Percentiles rank a stretch among this genome's conserved stretches.
These are phyloP conservation scores for Aegle marmelos DNA, from an alignment of 345 rosid genomes.

Conservation along the genomic window DNA sequence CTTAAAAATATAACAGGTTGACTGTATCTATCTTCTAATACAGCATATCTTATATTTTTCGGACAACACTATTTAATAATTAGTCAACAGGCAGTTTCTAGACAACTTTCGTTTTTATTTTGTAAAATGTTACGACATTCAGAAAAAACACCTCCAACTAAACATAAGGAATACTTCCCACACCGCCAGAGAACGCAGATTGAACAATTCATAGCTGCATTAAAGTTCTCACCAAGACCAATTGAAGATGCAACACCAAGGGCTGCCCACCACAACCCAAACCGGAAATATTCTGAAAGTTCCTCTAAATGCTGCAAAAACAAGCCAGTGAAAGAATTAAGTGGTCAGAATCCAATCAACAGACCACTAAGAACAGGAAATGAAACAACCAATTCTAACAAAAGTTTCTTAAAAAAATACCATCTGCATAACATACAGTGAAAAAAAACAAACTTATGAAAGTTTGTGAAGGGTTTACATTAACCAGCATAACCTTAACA, in stretches of 20 bases:
- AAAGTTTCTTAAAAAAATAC: background rate
- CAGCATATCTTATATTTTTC: background rate
- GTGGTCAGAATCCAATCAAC: background rate
- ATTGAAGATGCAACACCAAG: slow-evolving; percentile 99
- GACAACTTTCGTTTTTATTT: background rate
- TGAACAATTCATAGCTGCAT: background rate
- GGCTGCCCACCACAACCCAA: slow-evolving; percentile 90
- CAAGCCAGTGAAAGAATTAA: slow-evolving; percentile 8
- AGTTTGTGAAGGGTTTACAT: background rate
- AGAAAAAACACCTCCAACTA: background rate
- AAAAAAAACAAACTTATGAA: background rate
- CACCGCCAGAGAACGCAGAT: background rate
- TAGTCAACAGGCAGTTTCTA: background rate
- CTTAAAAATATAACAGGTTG: background rate
- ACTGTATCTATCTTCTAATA: background rate
- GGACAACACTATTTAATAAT: background rate
- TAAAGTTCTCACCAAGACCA: slow-evolving; percentile 82
- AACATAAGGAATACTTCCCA: background rate
- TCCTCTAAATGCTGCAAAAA: slow-evolving; percentile 79
- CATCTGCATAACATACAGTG: background rate
- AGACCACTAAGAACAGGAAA: background rate
- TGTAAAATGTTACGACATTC: background rate
- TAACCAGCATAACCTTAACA: background rate
- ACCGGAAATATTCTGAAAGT: slow-evolving; percentile 54
- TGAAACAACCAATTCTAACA: background rate